Evolutionary conservation across 2,329 filamentous ascomycete species (phyloP).

Genomic region (Verticillium nonalfalfae): DNA sequence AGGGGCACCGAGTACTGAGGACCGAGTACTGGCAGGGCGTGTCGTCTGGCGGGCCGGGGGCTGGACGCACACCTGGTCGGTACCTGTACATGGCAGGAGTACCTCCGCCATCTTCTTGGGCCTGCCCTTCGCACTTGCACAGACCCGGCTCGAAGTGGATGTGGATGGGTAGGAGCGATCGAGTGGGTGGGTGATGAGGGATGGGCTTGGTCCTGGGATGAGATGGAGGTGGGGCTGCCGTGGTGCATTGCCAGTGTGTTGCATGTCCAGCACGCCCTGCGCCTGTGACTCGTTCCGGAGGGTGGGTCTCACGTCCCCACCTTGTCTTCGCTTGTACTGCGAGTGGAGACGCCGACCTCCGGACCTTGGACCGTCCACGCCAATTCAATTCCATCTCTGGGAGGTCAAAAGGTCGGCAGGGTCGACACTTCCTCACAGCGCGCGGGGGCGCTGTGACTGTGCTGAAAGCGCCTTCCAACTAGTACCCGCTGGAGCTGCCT

Average conservation of each 20-base stretch:
- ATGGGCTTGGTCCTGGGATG: background rate
- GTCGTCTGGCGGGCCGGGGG: conserved; percentile 1
- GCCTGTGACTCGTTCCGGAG: background rate
- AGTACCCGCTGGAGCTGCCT: background rate
- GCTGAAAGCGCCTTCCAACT: background rate
- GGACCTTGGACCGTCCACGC: background rate
- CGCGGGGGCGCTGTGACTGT: background rate
- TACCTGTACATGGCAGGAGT: conserved; percentile 10
- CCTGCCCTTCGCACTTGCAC: background rate
- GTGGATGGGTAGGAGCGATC: background rate
- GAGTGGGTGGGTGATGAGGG: background rate
- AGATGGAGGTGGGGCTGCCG: background rate
- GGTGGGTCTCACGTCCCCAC: background rate
- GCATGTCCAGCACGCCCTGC: background rate
- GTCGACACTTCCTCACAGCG: no score
- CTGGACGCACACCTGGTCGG: background rate
- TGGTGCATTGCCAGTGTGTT: background rate
- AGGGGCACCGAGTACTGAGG: background rate
- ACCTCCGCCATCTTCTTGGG: background rate
- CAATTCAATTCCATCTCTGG: no score
- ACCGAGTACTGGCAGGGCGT: background rate
- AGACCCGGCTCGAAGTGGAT: background rate
- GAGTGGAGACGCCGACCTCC: background rate
- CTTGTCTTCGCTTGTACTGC: background rate
- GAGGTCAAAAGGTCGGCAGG: no score